Evolutionary conservation across 2,329 filamentous ascomycete species (phyloP).

Genomic region (Nemania diffusa): DNA sequence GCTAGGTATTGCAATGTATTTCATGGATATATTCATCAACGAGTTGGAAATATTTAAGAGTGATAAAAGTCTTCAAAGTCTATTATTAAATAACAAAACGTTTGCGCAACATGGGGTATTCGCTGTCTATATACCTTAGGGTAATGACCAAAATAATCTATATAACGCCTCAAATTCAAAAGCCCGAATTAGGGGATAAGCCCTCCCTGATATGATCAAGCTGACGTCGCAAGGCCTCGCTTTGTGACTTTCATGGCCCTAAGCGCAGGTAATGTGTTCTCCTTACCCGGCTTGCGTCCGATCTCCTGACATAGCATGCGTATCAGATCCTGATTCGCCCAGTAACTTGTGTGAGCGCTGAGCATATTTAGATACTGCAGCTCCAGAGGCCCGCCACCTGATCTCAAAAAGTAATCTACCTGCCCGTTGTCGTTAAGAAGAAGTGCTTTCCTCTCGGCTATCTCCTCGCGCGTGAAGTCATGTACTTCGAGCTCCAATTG

Average conservation of each 20-base stretch:
- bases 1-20: too few relatives aligned
- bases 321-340: slow-evolving; percentile 88
- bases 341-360: slow-evolving; percentile 94
- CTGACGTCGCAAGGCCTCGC: slow-evolving; percentile 44
- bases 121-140: slow-evolving; percentile 38
- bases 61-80: background rate
- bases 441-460: slow-evolving; percentile 88
- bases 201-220: slow-evolving; percentile 22
- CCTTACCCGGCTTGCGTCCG: slow-evolving; percentile 76
- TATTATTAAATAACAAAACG: background rate
- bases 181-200: slow-evolving; percentile 8
- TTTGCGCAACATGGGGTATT: slow-evolving; percentile 36
- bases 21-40: background rate
- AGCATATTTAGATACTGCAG: slow-evolving; percentile 98
- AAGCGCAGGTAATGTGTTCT: slow-evolving; percentile 66
- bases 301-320: slow-evolving; percentile 89
- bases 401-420: slow-evolving; percentile 88
- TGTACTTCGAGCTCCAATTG: slow-evolving; percentile 94
- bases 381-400: slow-evolving; percentile 86
- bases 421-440: slow-evolving; percentile 96
- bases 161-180: background rate
- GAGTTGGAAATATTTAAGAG: background rate
- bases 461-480: slow-evolving; percentile 90
- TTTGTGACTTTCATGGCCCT: slow-evolving; percentile 66
- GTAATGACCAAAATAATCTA: slow-evolving; percentile 1